phyloP scores from a whole-genome alignment of 2,329 filamentous ascomycete species.

The Pseudogymnoascus sp. region DNA sequence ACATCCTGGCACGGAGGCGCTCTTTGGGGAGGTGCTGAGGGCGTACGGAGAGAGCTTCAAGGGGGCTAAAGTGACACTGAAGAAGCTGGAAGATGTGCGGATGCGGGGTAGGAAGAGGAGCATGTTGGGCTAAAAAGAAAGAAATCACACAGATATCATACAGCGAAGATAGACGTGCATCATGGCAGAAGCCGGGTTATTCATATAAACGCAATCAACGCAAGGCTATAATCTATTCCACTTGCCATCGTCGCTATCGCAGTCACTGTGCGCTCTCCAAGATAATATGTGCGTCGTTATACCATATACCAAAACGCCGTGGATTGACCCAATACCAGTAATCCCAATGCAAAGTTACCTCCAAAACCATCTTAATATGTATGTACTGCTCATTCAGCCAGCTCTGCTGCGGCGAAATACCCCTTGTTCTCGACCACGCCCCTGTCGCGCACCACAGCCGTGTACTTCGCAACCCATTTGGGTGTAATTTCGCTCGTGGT shows the following conservation, averaged over 20 bases:
- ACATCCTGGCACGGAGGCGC: constrained; percentile 72
- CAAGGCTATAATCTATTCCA: background rate
- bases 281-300: constrained; percentile 4
- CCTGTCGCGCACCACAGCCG: constrained; percentile 83
- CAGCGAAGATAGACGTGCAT: background rate
- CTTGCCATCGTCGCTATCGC: background rate
- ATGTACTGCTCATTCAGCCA: constrained; percentile 36
- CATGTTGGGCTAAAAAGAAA: constrained; percentile 66
- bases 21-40: constrained; percentile 66
- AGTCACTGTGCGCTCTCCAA: background rate
- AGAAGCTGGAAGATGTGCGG: constrained; percentile 81
- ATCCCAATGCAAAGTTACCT: constrained; percentile 13
- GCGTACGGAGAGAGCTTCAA: constrained; percentile 70
- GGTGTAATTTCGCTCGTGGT: constrained; percentile 57
- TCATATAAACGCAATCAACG: constrained; percentile 2
- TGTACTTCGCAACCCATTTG: constrained; percentile 96
- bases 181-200: background rate
- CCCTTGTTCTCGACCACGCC: constrained; percentile 98
- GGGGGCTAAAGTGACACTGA: constrained; percentile 65
- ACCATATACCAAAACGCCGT: background rate
- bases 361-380: background rate
- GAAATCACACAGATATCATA: background rate
- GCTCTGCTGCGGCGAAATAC: constrained; percentile 81
- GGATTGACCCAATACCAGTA: background rate
- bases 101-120: constrained; percentile 92